These are phyloP conservation scores for Cytospora mali DNA, from an alignment of 2,329 filamentous ascomycete genomes.

Conservation along the genomic window DNA sequence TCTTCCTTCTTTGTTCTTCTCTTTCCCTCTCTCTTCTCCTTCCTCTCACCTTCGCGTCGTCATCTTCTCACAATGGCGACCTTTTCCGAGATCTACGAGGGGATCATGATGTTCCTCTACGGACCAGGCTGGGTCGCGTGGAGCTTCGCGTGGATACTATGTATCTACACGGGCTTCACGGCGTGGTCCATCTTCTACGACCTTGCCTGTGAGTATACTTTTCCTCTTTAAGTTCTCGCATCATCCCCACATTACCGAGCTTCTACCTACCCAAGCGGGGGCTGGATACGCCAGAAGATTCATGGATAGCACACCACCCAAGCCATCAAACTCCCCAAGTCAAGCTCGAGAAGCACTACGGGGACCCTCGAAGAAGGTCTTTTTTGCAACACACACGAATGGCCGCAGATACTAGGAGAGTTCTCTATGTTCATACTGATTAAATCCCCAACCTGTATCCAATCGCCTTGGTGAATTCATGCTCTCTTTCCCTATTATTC, in stretches of 20 bases:
- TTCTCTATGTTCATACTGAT: too few relatives aligned
- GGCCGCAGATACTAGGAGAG: too few relatives aligned
- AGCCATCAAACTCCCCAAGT: too few relatives aligned
- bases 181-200: background rate
- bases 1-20: too few relatives aligned
- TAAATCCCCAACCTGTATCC: too few relatives aligned
- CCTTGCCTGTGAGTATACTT: background rate
- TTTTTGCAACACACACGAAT: too few relatives aligned
- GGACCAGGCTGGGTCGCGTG: background rate
- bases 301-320: too few relatives aligned
- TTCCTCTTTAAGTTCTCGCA: background rate
- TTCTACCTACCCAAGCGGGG: background rate
- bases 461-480: too few relatives aligned
- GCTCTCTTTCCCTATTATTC: background rate
- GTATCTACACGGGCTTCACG: background rate
- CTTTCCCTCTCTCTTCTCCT: background rate
- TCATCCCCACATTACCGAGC: background rate
- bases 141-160: background rate
- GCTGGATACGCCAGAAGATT: too few relatives aligned
- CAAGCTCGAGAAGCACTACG: background rate
- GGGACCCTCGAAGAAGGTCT: background rate
- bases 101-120: background rate
- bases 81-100: background rate
- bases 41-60: background rate
- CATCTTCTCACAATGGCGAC: background rate